These are phyloP conservation scores for Teratosphaeria destructans DNA, from an alignment of 2,329 filamentous ascomycete species.

Conservation along the genomic window DNA sequence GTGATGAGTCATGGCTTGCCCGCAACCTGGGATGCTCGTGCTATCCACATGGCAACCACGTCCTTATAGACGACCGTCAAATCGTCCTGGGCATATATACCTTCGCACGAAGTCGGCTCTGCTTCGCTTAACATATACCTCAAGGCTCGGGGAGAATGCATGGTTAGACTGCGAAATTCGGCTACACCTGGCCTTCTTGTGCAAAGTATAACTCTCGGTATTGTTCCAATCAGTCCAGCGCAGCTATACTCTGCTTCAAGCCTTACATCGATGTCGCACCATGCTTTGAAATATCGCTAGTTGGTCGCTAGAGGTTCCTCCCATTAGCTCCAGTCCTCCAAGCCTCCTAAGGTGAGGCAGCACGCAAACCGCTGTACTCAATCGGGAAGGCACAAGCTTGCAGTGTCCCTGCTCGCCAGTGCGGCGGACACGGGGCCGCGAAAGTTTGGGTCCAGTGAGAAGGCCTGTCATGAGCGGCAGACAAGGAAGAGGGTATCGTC, in stretches of 20 bases:
- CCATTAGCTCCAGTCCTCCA: not conserved
- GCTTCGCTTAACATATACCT: not conserved
- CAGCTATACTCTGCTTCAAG: not conserved
- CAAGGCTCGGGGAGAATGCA: not conserved
- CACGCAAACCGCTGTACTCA: not conserved
- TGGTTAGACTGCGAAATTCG: not conserved
- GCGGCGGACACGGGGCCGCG: not conserved
- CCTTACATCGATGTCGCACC: not conserved
- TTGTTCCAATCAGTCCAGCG: not conserved
- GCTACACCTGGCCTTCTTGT: not conserved
- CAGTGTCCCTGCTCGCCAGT: not conserved
- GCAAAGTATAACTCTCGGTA: not conserved
- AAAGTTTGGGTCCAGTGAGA: not conserved
- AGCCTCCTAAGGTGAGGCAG: not conserved
- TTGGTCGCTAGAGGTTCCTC: not conserved
- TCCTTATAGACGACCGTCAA: not conserved
- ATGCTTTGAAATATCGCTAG: not conserved
- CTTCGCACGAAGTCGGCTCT: not conserved
- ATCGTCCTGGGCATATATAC: not conserved
- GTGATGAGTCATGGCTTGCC: not conserved
- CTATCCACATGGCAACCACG: not conserved
- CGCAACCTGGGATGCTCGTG: not conserved
- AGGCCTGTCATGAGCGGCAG: not conserved
- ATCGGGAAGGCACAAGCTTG: not conserved
- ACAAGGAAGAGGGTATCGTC: not conserved